A percentile compares a stretch with the other conserved stretches of the same genome.
Conservation (phyloP, 2,329 filamentous ascomycete species). For the Arthroderma sp. region DNA sequence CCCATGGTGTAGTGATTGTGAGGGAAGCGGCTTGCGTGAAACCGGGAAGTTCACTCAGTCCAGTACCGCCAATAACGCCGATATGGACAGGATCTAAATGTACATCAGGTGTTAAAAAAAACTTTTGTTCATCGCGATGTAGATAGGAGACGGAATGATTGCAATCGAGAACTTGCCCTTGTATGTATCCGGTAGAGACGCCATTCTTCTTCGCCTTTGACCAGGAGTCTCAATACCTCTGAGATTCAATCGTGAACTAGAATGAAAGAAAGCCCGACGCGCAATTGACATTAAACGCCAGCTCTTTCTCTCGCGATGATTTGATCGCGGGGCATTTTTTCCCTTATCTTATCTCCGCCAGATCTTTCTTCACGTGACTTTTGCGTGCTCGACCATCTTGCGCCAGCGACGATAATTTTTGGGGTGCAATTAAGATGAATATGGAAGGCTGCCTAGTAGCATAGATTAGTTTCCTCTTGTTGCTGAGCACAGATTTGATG, state of each 20-base stretch:
- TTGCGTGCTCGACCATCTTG: too few species aligned
- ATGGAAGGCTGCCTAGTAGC: too few species aligned
- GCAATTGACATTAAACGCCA: conserved; percentile 2
- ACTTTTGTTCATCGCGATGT: neutral
- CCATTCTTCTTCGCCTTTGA: conserved; percentile 7
- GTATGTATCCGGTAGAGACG: conserved; percentile 9
- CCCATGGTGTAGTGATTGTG: conserved; percentile 75
- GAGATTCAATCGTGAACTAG: neutral
- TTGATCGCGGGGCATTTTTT: conserved; percentile 2
- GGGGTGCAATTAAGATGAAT: too few species aligned
- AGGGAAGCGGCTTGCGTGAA: conserved; percentile 75
- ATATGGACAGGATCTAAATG: conserved; percentile 52
- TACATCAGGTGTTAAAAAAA: neutral
- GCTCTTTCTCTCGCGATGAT: neutral
- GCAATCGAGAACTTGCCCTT: conserved; percentile 1
- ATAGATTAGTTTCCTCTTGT: too few species aligned
- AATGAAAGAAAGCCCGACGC: neutral
- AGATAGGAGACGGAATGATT: neutral
- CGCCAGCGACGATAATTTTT: too few species aligned
- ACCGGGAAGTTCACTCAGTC: conserved; percentile 72
- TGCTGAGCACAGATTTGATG: too few species aligned
- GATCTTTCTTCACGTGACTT: neutral
- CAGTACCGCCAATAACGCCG: conserved; percentile 86
- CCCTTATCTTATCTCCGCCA: neutral
- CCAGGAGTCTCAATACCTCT: conserved; percentile 2